A percentile compares a stretch with the other conserved stretches of the same genome.
phyloP scores from a whole-genome alignment of 2,329 filamentous ascomycete species.

The Botrytis pseudocinerea region DNA sequence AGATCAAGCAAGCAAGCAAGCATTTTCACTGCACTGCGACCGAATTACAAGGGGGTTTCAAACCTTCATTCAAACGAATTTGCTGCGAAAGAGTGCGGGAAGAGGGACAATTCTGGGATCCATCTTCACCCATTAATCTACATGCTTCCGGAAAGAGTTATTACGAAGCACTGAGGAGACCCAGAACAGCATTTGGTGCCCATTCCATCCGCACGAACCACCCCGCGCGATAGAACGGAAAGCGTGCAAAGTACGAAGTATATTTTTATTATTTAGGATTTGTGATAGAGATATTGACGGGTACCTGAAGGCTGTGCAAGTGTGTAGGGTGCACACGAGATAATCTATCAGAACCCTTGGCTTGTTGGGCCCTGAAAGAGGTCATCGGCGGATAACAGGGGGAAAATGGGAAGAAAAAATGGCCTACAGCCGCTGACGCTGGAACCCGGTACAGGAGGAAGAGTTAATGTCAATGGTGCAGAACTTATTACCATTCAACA shows the following conservation, averaged over 20 bases:
- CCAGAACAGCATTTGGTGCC: slow-evolving; percentile 11
- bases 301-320: slow-evolving; percentile 34
- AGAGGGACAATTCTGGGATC: background rate
- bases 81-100: background rate
- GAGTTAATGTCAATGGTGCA: slow-evolving; percentile 25
- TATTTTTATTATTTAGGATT: slow-evolving; percentile 27
- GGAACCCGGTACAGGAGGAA: slow-evolving; percentile 21
- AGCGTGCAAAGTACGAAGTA: slow-evolving; percentile 24
- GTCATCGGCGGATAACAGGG: slow-evolving; percentile 30
- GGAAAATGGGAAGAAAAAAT: slow-evolving; percentile 38
- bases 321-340: slow-evolving; percentile 29
- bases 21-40: slow-evolving; percentile 1
- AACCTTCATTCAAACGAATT: background rate
- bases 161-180: slow-evolving; percentile 3
- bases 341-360: slow-evolving; percentile 25
- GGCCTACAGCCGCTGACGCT: slow-evolving; percentile 40
- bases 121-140: slow-evolving; percentile 3
- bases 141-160: slow-evolving; percentile 8
- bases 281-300: slow-evolving; percentile 28
- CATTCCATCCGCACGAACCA: slow-evolving; percentile 27
- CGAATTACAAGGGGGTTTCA: background rate
- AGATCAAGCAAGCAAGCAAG: background rate
- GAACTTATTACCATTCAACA: slow-evolving; percentile 25
- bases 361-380: slow-evolving; percentile 16
- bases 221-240: slow-evolving; percentile 23